Base-by-base conservation (phyloP, 208 protist genomes). In the Leishmania arabica region DNA sequence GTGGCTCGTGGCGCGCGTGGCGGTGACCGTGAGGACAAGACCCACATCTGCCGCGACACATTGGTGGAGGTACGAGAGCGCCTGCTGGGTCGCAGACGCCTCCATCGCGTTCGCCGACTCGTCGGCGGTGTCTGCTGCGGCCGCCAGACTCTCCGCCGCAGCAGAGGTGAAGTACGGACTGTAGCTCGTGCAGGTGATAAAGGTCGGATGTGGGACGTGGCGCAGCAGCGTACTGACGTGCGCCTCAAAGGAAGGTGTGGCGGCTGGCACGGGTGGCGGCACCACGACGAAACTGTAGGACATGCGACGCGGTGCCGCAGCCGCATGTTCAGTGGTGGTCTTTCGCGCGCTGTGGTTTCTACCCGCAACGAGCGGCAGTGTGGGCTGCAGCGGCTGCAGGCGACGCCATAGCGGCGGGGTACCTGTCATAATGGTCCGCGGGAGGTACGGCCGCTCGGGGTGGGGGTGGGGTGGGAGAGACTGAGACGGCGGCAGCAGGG, bases 261-360 rank as follows among this genome's bases (percentile, higher is more conserved):
- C 86, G 6, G 86, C 79, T 34, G 86, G 86, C 11, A 83, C 86
- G 2, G 86, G 86, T 19, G 86, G 86, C 11, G 86, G 86, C 27
- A 90, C 86, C n/a, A 90, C 86, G 0, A 80, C 83, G 37, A 86
- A 87, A 78, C 86, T 87, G 78, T 82, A 90, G 21, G 81, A 76
- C 69, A 84, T 84, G 47, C 11, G 42, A 21, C 19, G 51, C 54
- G 74, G 53, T 15, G 73, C 40, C 31, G 73, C 37, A 15, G 54
- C 1, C 1, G 74, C 21, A 17, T 21, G 5, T 13, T 49, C 27
- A 11, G 37, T 9, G 40, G 31, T 0, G 40, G 9, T 47, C 37
- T n/a, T 47, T 24, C 6, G 17, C 42, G 40, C 3, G 27, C 24
- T 45, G 42, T 47, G 3, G 21, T 34, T 2, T 17, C 13, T n/a